Conservation (phyloP, 2,329 filamentous ascomycete species). For the Fusarium sp. region DNA sequence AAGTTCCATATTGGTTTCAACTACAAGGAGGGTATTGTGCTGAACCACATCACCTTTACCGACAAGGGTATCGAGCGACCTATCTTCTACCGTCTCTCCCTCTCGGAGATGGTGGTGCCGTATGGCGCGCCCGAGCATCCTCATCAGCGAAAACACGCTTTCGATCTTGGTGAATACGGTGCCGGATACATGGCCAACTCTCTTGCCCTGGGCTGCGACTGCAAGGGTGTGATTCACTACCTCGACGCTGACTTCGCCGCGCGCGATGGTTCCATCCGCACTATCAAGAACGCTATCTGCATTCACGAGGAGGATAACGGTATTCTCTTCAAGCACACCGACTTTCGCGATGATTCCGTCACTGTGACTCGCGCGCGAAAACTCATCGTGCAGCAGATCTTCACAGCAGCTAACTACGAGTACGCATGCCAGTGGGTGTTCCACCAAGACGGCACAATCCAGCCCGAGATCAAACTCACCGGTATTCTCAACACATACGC, state of each 20-base stretch:
- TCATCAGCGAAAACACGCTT: constrained; percentile 83
- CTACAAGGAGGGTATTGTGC: constrained; percentile 88
- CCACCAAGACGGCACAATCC: constrained; percentile 85
- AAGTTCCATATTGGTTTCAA: constrained; percentile 94
- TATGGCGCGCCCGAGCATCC: constrained; percentile 85
- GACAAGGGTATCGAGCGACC: constrained; percentile 81
- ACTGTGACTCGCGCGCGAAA: constrained; percentile 89
- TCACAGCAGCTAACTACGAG: constrained; percentile 96
- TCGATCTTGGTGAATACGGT: constrained; percentile 83
- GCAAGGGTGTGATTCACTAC: constrained; percentile 91
- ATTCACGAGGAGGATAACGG: constrained; percentile 94
- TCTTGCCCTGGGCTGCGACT: constrained; percentile 80
- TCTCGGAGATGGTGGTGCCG: constrained; percentile 94
- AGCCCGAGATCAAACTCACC: constrained; percentile 90
- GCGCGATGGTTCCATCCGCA: constrained; percentile 75
- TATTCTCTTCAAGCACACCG: constrained; percentile 92
- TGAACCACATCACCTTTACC: constrained; percentile 90
- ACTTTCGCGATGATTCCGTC: constrained; percentile 89
- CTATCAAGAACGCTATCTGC: constrained; percentile 93
- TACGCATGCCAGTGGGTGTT: constrained; percentile 84
- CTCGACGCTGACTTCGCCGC: constrained; percentile 89
- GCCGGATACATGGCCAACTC: constrained; percentile 87
- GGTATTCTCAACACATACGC: constrained; percentile 93
- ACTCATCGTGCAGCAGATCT: constrained; percentile 88
- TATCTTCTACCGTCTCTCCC: constrained; percentile 87